These are phyloP conservation scores for Hypoxylon sp. DNA, from an alignment of 2,329 filamentous ascomycete species.

Conservation along the genomic window DNA sequence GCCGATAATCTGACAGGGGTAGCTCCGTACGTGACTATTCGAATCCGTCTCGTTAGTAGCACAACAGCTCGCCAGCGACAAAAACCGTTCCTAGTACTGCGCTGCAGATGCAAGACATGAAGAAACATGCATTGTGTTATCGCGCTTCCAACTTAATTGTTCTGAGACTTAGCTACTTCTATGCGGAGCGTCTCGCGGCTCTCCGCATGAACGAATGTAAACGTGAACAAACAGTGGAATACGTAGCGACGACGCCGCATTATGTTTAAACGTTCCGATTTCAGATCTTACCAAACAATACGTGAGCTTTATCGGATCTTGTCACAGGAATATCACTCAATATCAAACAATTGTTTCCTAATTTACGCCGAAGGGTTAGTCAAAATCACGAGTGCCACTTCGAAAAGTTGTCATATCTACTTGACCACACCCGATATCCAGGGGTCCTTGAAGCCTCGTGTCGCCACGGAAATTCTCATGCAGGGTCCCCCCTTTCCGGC, in stretches of 20 bases:
- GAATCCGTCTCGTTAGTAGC: constrained; percentile 31
- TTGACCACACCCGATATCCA: constrained; percentile 28
- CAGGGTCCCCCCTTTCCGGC: constrained; percentile 33
- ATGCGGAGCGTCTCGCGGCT: constrained; percentile 34
- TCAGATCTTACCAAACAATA: background rate
- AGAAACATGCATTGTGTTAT: constrained; percentile 33
- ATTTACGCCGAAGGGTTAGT: constrained; percentile 42
- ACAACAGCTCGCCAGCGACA: constrained; percentile 41
- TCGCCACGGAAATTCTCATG: constrained; percentile 41
- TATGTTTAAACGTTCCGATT: background rate
- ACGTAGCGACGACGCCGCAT: constrained; percentile 3
- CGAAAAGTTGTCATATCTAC: constrained; percentile 12
- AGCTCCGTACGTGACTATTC: constrained; percentile 38
- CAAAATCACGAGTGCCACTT: constrained; percentile 27
- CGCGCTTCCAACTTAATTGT: constrained; percentile 39
- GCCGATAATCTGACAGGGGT: constrained; percentile 31
- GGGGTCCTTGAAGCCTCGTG: constrained; percentile 36
- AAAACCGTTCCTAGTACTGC: constrained; percentile 43
- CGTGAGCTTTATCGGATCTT: constrained; percentile 16
- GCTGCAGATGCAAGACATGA: constrained; percentile 39
- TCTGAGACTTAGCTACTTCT: constrained; percentile 36
- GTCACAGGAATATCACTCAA: background rate
- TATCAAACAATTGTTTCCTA: constrained; percentile 25
- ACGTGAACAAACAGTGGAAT: constrained; percentile 41
- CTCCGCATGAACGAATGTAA: constrained; percentile 45